Evolutionary conservation across 2,329 filamentous ascomycete species (phyloP).

Genomic region (Xylaria sp.): DNA sequence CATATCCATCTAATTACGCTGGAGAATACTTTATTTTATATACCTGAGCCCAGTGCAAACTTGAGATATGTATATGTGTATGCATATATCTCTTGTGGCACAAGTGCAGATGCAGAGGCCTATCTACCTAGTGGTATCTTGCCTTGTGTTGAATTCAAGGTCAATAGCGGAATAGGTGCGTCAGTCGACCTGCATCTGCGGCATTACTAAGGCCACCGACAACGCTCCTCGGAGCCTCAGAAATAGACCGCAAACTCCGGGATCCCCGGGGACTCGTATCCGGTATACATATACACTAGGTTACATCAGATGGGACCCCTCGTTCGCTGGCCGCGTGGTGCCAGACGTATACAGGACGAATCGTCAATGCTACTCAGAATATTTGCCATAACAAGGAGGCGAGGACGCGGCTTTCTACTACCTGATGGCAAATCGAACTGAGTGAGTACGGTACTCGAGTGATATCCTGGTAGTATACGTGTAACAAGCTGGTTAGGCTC

Average conservation of each 20-base stretch:
- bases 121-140: too few relatives aligned
- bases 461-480: background rate
- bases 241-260: background rate
- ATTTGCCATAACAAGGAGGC: too few relatives aligned
- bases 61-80: too few relatives aligned
- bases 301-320: background rate
- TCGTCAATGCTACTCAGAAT: background rate
- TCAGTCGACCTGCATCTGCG: background rate
- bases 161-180: background rate
- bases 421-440: background rate
- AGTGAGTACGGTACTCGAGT: background rate
- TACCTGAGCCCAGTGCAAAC: too few relatives aligned
- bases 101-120: too few relatives aligned
- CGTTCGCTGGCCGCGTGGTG: background rate
- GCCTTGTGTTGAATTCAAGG: too few relatives aligned
- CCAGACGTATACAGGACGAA: background rate
- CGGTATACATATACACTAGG: background rate
- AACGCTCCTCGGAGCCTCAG: conserved; percentile 28
- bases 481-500: background rate
- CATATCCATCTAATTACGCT: too few relatives aligned
- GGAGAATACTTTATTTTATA: too few relatives aligned
- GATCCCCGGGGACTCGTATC: conserved; percentile 1
- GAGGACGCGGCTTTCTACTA: background rate
- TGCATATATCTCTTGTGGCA: too few relatives aligned
- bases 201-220: conserved; percentile 7